Conservation (phyloP, 1,139 yeast genomes). For the Geotrichum cucujoidarum region DNA sequence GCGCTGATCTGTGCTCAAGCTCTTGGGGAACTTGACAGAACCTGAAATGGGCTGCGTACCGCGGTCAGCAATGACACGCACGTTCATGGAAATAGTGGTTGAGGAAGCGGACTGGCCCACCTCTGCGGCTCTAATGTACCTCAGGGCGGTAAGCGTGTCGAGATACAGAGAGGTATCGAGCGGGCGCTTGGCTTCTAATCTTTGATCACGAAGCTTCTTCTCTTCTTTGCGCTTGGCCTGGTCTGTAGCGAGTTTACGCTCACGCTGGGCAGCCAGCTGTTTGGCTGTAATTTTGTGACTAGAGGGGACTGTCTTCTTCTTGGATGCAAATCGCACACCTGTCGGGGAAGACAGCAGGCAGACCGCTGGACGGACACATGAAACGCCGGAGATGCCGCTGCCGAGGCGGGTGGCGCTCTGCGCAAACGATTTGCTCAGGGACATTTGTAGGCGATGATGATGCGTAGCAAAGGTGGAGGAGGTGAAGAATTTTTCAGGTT, state of each 20-base stretch:
- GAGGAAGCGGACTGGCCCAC: conserved; percentile 72
- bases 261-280: conserved; percentile 35
- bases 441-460: conserved; percentile 5
- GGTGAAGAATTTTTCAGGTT: conserved; percentile 4
- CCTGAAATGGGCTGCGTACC: conserved; percentile 78
- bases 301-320: conserved; percentile 24
- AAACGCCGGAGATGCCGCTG: conserved; percentile 7
- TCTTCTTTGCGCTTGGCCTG: conserved; percentile 27
- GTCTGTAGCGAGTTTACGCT: conserved; percentile 23
- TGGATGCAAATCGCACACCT: conserved; percentile 25
- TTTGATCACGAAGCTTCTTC: conserved; percentile 24
- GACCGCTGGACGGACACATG: conserved; percentile 4
- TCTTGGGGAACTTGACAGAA: conserved; percentile 68
- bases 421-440: conserved; percentile 8
- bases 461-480: neutral
- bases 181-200: conserved; percentile 26
- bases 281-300: conserved; percentile 32
- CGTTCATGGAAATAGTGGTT: conserved; percentile 62
- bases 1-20: conserved; percentile 55
- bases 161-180: conserved; percentile 52
- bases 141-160: conserved; percentile 67
- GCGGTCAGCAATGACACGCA: conserved; percentile 67
- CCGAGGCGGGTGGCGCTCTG: conserved; percentile 8
- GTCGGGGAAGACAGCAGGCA: conserved; percentile 2
- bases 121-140: conserved; percentile 81